These are phyloP conservation scores for Berkeleyomyces rouxiae DNA, from an alignment of 2,329 filamentous ascomycete species.

Conservation along the genomic window DNA sequence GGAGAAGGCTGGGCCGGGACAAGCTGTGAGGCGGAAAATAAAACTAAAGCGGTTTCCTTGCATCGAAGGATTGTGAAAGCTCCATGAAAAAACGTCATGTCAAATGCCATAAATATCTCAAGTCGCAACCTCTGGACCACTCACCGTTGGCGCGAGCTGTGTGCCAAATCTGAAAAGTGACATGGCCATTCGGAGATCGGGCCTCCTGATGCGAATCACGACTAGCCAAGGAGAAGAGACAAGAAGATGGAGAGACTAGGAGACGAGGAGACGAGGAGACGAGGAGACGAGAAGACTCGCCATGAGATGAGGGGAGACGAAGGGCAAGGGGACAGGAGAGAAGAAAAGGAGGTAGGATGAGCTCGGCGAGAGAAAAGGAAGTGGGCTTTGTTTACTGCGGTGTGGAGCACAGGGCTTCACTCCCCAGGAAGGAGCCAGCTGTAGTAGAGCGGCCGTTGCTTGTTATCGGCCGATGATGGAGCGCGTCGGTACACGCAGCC, in stretches of 20 bases:
- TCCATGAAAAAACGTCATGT: neutral
- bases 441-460: neutral
- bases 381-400: neutral
- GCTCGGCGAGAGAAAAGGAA: slow-evolving; percentile 2
- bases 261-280: neutral
- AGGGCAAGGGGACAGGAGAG: neutral
- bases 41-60: neutral
- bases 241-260: no score
- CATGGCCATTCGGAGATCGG: neutral
- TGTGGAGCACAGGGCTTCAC: slow-evolving; percentile 11
- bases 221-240: neutral
- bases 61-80: neutral
- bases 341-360: neutral
- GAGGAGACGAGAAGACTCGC: neutral
- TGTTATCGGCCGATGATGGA: neutral
- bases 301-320: neutral
- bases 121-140: neutral
- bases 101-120: neutral
- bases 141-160: neutral
- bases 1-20: neutral
- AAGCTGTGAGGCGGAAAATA: neutral
- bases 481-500: neutral
- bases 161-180: neutral
- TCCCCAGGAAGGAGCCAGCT: slow-evolving; percentile 7
- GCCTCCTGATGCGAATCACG: neutral